A percentile compares a stretch with the other conserved stretches of the same genome.
Conservation (phyloP, 2,329 filamentous ascomycete species). For the Diaporthe helianthi region DNA sequence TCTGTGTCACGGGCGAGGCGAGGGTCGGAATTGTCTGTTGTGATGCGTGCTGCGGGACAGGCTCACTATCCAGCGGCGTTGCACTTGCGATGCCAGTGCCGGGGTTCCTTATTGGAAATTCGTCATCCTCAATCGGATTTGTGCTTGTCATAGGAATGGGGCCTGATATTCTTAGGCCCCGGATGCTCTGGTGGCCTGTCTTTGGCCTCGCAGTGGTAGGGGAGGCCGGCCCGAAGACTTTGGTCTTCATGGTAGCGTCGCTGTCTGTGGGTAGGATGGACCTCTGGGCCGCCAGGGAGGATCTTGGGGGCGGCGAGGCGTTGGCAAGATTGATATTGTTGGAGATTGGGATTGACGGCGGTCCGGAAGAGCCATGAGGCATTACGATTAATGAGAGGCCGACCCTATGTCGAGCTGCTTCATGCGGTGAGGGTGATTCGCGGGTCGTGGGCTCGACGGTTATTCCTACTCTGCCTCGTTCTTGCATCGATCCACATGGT, state of each 20-base stretch:
- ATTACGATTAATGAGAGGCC: conserved; percentile 34
- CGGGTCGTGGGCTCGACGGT: conserved; percentile 19
- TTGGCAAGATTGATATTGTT: conserved; percentile 22
- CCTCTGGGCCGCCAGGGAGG: conserved; percentile 18
- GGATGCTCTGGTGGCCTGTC: conserved; percentile 55
- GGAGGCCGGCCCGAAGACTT: conserved; percentile 33
- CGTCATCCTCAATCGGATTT: conserved; percentile 56
- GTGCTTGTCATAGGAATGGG: conserved; percentile 62
- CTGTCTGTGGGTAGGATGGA: conserved; percentile 16
- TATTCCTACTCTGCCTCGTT: conserved; percentile 34
- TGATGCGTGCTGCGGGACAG: conserved; percentile 34
- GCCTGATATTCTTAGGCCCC: conserved; percentile 63
- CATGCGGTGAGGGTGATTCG: conserved; percentile 37
- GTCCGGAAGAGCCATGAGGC: conserved; percentile 40
- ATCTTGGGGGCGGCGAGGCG: conserved; percentile 21
- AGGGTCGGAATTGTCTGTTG: conserved; percentile 34
- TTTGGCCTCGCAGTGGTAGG: conserved; percentile 50
- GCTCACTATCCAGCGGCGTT: conserved; percentile 38
- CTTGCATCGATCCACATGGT: conserved; percentile 41
- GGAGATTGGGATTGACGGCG: conserved; percentile 37
- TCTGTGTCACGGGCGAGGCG: conserved; percentile 30
- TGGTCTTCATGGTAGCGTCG: conserved; percentile 32
- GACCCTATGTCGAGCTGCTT: conserved; percentile 35
- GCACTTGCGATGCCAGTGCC: conserved; percentile 47
- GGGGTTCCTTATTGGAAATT: conserved; percentile 59